These are phyloP conservation scores for Jamesozyma rosinii DNA, from an alignment of 805 yeast genomes.

Conservation along the genomic window DNA sequence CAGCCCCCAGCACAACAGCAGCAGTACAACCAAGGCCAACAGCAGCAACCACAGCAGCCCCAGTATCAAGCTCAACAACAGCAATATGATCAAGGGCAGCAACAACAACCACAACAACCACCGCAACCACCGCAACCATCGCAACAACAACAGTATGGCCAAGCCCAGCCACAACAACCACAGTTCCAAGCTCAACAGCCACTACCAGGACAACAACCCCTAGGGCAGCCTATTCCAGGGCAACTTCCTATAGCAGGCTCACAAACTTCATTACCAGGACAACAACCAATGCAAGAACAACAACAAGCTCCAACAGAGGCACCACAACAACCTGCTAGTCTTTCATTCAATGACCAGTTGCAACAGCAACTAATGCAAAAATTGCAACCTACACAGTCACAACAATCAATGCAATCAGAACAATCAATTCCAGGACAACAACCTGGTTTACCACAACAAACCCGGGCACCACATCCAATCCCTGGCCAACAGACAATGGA, in stretches of 20 bases:
- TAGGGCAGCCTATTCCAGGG: background rate
- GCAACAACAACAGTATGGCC: background rate
- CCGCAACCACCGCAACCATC: background rate
- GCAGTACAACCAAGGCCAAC: conserved; percentile 1
- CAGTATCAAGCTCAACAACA: conserved; percentile 6
- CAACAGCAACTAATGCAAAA: background rate
- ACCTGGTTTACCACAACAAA: background rate
- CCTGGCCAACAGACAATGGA: no score
- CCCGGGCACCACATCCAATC: no score
- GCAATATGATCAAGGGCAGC: conserved; percentile 7
- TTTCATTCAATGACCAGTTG: no score
- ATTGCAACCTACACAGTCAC: background rate
- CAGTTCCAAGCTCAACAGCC: background rate
- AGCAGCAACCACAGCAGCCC: conserved; percentile 5
- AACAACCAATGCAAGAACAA: conserved; percentile 1
- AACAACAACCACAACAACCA: conserved; percentile 1
- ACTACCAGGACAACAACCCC: background rate
- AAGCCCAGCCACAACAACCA: background rate
- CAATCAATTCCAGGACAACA: conserved; percentile 5
- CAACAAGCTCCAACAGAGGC: conserved; percentile 2
- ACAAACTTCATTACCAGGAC: background rate
- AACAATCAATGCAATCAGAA: background rate
- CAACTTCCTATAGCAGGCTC: background rate
- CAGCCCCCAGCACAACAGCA: conserved; percentile 5
- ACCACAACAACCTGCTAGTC: background rate